Conservation (phyloP, 192 early-diverging fungal genomes). For the Jimgerdemannia lactiflua region DNA sequence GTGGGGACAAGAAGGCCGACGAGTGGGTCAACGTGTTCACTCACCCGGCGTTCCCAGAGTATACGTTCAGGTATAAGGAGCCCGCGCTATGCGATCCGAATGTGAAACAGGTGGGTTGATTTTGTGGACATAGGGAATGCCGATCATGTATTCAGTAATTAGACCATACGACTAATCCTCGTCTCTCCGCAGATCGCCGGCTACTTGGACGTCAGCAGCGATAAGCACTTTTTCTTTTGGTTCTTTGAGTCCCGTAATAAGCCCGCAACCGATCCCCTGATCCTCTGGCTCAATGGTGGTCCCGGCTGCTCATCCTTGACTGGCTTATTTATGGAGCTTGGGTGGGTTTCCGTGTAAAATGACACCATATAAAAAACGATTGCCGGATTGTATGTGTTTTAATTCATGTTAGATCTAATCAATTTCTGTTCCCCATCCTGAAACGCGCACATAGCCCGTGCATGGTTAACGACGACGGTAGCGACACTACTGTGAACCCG, state of each 20-base stretch:
- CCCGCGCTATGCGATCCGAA: slow-evolving; percentile 81
- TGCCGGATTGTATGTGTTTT: background rate
- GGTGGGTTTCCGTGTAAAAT: slow-evolving; percentile 17
- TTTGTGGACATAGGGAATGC: background rate
- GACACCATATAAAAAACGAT: background rate
- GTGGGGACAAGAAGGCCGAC: slow-evolving; percentile 24
- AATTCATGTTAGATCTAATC: no score
- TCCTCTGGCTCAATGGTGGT: slow-evolving; percentile 41
- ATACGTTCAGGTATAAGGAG: slow-evolving; percentile 70
- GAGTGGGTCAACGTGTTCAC: slow-evolving; percentile 42
- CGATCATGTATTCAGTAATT: background rate
- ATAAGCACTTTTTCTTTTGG: slow-evolving; percentile 95
- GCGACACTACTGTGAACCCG: slow-evolving; percentile 63
- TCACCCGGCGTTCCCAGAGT: slow-evolving; percentile 66
- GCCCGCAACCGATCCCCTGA: slow-evolving; percentile 58
- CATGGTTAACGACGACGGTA: slow-evolving; percentile 78
- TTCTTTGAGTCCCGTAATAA: slow-evolving; percentile 94
- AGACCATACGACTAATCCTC: background rate
- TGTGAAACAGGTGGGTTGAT: slow-evolving; percentile 71
- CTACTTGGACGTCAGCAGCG: slow-evolving; percentile 65
- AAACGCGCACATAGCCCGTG: slow-evolving; percentile 61
- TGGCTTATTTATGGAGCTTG: slow-evolving; percentile 40
- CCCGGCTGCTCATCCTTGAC: slow-evolving; percentile 38
- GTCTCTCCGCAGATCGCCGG: slow-evolving; percentile 58
- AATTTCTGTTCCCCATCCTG: no score